Base-by-base conservation (phyloP, 768 basidiomycete species). In the Tremella mesenterica region DNA sequence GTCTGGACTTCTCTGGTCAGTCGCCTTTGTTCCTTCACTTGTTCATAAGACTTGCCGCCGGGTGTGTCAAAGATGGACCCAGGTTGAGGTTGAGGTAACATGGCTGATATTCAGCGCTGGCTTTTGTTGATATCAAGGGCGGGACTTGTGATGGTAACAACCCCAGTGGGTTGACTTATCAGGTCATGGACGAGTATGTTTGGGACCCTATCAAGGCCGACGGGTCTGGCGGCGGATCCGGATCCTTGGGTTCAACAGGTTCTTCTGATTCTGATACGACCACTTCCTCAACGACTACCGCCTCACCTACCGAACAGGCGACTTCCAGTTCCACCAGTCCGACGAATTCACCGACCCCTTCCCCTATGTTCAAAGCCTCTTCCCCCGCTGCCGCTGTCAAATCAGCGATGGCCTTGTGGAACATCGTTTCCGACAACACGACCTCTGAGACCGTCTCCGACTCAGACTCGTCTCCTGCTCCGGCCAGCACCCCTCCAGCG, bases 141-240 rank as follows among this genome's bases (percentile, higher is more conserved):
- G 60, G 60, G 25, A 55, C 60, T 8, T 61, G 60, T 30, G 47
- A 33, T 23, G 60, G 60, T 18, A 55, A 50, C 31, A 61, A 61
- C 50, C 60, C 60, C 14, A 50, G 49, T 25, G 56, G 56, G 23
- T 26, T 52, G 26, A 28, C 28, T 13, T 58, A 52, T 53, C 44
- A 61, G 29, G 50, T 61, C 14, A 30, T 61, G 21, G 53, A 58
- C 50, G 53, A 39, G 27, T 55, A 58, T 36, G 27, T 54, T 25
- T 54, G 57, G 33, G 50, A 59, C 10, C 54, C 58, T 4, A 41
- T 36, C 18, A 41, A 33, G 21, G 53, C 53, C 10, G 50, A 48
- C 23, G 44, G 50, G 14, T 44, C 50, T 29, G 27, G 21, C 4
- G 43, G 38, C 3, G 20, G 54, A 3, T n/a, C 53, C 14, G 47